Conservation (phyloP, 805 yeast genomes). For the Candida dajiaensis region DNA sequence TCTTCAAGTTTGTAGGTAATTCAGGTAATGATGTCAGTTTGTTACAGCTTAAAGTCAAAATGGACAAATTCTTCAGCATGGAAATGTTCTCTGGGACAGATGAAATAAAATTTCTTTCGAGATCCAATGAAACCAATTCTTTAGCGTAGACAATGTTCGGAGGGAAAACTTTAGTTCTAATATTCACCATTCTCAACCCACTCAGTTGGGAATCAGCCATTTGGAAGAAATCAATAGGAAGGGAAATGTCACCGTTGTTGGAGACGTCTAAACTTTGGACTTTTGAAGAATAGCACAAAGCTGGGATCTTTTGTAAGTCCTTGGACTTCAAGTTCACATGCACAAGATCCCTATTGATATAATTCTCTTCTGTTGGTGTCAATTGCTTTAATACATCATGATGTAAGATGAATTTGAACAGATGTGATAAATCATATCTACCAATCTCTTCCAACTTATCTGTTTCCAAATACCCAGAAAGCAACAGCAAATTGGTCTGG, state of each 20-base stretch:
- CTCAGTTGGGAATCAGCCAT: conserved; percentile 63
- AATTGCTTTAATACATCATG: conserved; percentile 54
- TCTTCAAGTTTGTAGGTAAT: conserved; percentile 45
- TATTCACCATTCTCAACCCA: conserved; percentile 61
- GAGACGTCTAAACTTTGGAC: conserved; percentile 80
- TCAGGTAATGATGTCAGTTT: conserved; percentile 59
- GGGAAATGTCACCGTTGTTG: conserved; percentile 76
- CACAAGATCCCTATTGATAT: conserved; percentile 57
- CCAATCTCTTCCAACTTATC: conserved; percentile 77
- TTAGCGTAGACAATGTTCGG: conserved; percentile 63
- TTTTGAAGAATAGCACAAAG: conserved; percentile 73
- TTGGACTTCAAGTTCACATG: conserved; percentile 68
- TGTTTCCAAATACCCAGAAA: conserved; percentile 74
- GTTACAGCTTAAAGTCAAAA: conserved; percentile 69
- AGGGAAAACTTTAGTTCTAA: conserved; percentile 74
- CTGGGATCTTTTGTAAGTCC: conserved; percentile 80
- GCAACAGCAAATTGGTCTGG: conserved; percentile 63
- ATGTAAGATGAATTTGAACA: conserved; percentile 74
- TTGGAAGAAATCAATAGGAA: conserved; percentile 84
- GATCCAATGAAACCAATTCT: conserved; percentile 57
- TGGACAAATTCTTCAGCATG: conserved; percentile 46
- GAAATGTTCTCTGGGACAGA: conserved; percentile 53
- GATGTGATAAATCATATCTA: conserved; percentile 73
- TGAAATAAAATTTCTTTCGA: conserved; percentile 74
- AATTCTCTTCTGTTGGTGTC: conserved; percentile 65